phyloP scores from a whole-genome alignment of 2,329 filamentous ascomycete species.

The Blastomyces percursus region DNA sequence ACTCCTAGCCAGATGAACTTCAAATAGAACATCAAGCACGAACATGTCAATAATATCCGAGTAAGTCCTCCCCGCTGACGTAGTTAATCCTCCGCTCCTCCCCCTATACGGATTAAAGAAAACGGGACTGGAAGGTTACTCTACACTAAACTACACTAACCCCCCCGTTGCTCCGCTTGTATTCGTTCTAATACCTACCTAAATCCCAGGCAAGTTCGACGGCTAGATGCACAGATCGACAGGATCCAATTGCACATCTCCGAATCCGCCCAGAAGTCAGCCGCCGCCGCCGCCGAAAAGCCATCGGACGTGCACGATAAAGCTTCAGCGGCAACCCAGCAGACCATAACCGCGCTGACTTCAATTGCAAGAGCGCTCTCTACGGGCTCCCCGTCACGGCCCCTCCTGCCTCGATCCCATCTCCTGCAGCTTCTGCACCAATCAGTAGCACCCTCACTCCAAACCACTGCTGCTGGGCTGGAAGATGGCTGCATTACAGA shows the following conservation, averaged over 20 bases:
- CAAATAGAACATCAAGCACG: neutral
- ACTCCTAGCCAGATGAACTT: neutral
- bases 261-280: conserved; percentile 18
- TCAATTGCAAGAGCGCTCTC: conserved; percentile 60
- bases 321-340: neutral
- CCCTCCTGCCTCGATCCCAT: conserved; percentile 49
- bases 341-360: conserved; percentile 41
- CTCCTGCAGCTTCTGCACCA: conserved; percentile 54
- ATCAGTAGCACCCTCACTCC: conserved; percentile 35
- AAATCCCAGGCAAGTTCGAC: conserved; percentile 41
- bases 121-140: neutral
- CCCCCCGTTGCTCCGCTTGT: neutral
- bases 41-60: conserved; percentile 5
- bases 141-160: neutral
- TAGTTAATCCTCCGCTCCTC: neutral
- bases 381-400: conserved; percentile 52
- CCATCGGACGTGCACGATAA: conserved; percentile 4
- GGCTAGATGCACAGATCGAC: conserved; percentile 48
- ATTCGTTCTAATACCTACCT: neutral
- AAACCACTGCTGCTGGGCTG: conserved; percentile 13
- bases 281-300: conserved; percentile 2
- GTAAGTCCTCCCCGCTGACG: neutral
- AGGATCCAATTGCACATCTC: conserved; percentile 40
- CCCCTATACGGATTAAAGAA: neutral
- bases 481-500: conserved; percentile 55